Percentiles rank a stretch among this genome's conserved stretches.
Evolutionary conservation across 2,329 filamentous ascomycete species (phyloP).

Genomic region (Rhexocercosporidium sp.): DNA sequence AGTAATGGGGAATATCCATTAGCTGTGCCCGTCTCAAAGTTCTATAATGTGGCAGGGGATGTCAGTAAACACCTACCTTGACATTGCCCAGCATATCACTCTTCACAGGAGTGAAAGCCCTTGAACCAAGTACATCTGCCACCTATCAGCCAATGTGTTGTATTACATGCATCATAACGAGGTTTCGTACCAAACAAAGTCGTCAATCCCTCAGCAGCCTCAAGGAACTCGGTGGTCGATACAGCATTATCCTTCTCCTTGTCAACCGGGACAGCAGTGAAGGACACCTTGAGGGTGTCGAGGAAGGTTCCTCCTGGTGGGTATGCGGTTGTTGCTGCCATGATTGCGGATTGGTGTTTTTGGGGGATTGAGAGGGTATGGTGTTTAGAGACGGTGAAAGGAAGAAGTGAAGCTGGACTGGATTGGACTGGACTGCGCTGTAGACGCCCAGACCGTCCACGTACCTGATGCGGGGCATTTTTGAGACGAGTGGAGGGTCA

Average conservation of each 20-base stretch:
- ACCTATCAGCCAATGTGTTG: neutral
- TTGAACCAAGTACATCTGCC: conserved; percentile 66
- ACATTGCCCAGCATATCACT: conserved; percentile 90
- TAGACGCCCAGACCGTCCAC: neutral
- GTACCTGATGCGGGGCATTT: neutral
- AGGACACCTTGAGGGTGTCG: conserved; percentile 82
- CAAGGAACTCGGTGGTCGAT: conserved; percentile 84
- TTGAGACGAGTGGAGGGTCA: neutral
- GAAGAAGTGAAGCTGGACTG: neutral
- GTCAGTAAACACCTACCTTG: conserved; percentile 61
- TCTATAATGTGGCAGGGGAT: conserved; percentile 19
- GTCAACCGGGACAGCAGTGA: conserved; percentile 80
- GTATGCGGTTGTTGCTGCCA: conserved; percentile 38
- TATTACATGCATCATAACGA: neutral
- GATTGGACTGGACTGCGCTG: too few species aligned
- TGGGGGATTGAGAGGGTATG: neutral
- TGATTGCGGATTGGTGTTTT: conserved; percentile 22
- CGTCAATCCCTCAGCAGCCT: conserved; percentile 85
- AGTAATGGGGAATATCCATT: conserved; percentile 14
- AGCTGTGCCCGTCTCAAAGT: neutral
- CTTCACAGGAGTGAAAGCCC: conserved; percentile 90
- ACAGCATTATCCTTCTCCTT: conserved; percentile 77
- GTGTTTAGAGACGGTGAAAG: conserved; percentile 11
- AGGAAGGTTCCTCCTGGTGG: conserved; percentile 69
- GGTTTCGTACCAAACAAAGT: conserved; percentile 76